Base-by-base conservation (phyloP, 2,329 filamentous ascomycete species). In the Graphilbum ipis-grandicollis region DNA sequence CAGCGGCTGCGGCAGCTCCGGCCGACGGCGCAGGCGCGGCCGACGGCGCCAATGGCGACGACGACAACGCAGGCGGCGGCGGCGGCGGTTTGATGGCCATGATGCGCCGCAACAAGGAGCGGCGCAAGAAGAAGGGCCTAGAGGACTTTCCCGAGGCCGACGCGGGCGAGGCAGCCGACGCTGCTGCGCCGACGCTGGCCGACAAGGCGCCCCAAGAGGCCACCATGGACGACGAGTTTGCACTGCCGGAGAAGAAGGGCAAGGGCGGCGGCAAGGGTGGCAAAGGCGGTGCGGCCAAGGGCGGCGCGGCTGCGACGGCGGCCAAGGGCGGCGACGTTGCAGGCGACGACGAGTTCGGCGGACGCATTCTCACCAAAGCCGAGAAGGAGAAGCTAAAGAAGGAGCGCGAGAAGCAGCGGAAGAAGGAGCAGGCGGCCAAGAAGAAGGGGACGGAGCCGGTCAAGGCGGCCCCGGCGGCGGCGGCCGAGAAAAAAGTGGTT, bases 311-410 rank as follows among this genome's bases (percentile, higher is more conserved):
- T 28, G 17, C 65, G 54, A 51, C 60, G 62, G 44, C 56, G 58
- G 54, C 63, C 44, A 56, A 62, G 34, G 55, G 57, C 14, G 64
- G 60, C 31, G 50, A 55, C 9, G 54, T 52, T 7, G 63, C 60
- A 13, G 67, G 63, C 6, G 66, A 63, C 3, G 66, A 65, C 15
- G 65, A 60, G 10, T 71, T 56, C 8, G 66, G 65, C 41, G 78
- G 78, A 32, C 71, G 75, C 38, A 68, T 96, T 34, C 75, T 96
- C 62, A 93, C 84, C 29, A 98, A 96, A 71, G 90, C 92, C 40
- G 86, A 98, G 63, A 98, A 98, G 65, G 90, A 98, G 57, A 93
- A 84, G 60, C 68, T 88, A 52, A 96, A 88, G 70, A 98, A 94
- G 63, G 90, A 98, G 64, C 76, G 84, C 43, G 90, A 98, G 65